These are phyloP conservation scores for Apophysomyces elegans DNA, from an alignment of 371 early-diverging fungal genomes.

Conservation along the genomic window DNA sequence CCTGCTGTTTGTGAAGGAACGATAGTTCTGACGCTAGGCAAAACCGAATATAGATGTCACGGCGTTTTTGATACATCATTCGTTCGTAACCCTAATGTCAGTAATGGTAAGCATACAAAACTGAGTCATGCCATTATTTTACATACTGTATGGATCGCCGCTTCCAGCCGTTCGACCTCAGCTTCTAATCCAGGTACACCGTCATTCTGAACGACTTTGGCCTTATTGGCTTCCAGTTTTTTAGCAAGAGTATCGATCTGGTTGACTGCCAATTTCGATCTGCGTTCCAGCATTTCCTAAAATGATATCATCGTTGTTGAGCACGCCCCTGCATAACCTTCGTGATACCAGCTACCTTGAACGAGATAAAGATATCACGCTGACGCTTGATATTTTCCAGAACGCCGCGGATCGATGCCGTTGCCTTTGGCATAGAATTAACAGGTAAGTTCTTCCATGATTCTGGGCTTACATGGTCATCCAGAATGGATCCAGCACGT, in stretches of 20 bases:
- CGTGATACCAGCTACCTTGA: slow-evolving; percentile 42
- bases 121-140: neutral
- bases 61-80: slow-evolving; percentile 68
- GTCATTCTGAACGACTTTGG: slow-evolving; percentile 45
- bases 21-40: slow-evolving; percentile 50
- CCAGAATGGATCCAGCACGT: slow-evolving; percentile 53
- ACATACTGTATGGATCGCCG: slow-evolving; percentile 40
- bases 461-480: slow-evolving; percentile 51
- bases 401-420: slow-evolving; percentile 39
- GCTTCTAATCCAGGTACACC: slow-evolving; percentile 53
- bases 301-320: neutral
- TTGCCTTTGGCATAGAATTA: neutral
- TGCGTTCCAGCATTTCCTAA: slow-evolving; percentile 23
- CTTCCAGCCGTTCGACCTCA: slow-evolving; percentile 44
- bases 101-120: slow-evolving; percentile 17
- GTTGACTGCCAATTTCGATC: slow-evolving; percentile 33
- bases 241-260: slow-evolving; percentile 45
- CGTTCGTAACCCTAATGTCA: slow-evolving; percentile 90
- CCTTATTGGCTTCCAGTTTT: slow-evolving; percentile 32
- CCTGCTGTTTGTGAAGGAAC: slow-evolving; percentile 54
- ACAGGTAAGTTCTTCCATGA: neutral
- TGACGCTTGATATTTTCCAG: slow-evolving; percentile 73
- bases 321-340: neutral
- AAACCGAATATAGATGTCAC: slow-evolving; percentile 39
- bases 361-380: slow-evolving; percentile 70